phyloP scores from a whole-genome alignment of 2,329 filamentous ascomycete genomes.

The Fusarium illudens region DNA sequence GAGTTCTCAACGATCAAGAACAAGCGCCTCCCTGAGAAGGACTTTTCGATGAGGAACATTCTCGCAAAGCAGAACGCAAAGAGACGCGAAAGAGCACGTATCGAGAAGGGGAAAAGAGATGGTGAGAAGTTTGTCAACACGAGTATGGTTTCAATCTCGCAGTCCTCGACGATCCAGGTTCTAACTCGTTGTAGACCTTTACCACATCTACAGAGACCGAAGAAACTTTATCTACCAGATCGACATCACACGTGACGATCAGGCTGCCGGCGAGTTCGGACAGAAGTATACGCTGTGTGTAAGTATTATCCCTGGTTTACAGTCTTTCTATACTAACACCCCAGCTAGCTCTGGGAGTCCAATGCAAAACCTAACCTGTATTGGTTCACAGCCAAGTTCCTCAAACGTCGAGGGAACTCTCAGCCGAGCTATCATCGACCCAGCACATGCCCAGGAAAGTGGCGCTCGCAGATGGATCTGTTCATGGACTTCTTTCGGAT shows the following conservation, averaged over 20 bases:
- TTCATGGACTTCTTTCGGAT: constrained; percentile 67
- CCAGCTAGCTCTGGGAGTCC: constrained; percentile 72
- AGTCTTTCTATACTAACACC: background rate
- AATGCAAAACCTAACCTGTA: constrained; percentile 67
- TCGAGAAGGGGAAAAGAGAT: constrained; percentile 51
- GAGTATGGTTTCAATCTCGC: constrained; percentile 46
- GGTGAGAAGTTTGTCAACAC: constrained; percentile 58
- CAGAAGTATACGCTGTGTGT: constrained; percentile 70
- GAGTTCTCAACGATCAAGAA: constrained; percentile 54
- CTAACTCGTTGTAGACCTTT: constrained; percentile 56
- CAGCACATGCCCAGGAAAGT: constrained; percentile 50
- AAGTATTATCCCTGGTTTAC: constrained; percentile 42
- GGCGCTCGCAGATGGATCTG: constrained; percentile 54
- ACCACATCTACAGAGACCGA: constrained; percentile 70
- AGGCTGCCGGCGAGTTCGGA: constrained; percentile 54
- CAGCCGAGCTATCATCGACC: constrained; percentile 51
- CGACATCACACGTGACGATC: constrained; percentile 63
- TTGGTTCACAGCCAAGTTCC: constrained; percentile 64
- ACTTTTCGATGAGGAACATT: constrained; percentile 54
- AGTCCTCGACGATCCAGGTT: background rate
- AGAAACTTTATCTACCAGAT: constrained; percentile 71
- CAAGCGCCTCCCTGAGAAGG: constrained; percentile 43
- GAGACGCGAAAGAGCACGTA: constrained; percentile 46
- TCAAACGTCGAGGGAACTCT: constrained; percentile 51
- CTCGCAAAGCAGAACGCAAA: constrained; percentile 43